A percentile compares a stretch with the other conserved stretches of the same genome.
Conservation (phyloP, 768 basidiomycete species). For the Calocybe cyanea region DNA sequence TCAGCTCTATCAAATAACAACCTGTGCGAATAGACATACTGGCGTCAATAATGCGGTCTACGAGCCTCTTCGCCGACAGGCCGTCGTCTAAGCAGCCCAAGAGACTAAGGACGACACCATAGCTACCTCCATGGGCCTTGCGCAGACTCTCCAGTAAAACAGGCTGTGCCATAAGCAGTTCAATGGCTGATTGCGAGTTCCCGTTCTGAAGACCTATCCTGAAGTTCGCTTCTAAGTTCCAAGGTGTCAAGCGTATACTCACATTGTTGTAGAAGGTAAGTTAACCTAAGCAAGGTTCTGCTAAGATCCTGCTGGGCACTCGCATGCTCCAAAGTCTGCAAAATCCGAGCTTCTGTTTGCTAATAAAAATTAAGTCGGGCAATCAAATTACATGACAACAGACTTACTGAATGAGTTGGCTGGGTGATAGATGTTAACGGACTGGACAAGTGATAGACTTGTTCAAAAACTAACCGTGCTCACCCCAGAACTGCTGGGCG, state of each 20-base stretch:
- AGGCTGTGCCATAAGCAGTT: constrained; percentile 78
- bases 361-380: constrained; percentile 14
- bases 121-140: constrained; percentile 90
- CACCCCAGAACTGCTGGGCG: constrained; percentile 33
- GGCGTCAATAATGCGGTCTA: constrained; percentile 86
- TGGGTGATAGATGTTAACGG: background rate
- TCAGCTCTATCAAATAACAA: background rate
- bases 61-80: constrained; percentile 77
- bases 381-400: background rate
- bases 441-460: background rate
- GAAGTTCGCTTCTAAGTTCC: too few relatives aligned
- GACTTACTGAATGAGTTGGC: constrained; percentile 21
- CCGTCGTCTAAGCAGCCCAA: constrained; percentile 93
- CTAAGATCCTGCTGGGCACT: constrained; percentile 78
- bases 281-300: constrained; percentile 70
- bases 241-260: constrained; percentile 19
- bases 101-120: constrained; percentile 85
- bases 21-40: constrained; percentile 28
- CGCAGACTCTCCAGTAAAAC: constrained; percentile 80
- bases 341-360: constrained; percentile 55
- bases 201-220: constrained; percentile 56
- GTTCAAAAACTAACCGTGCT: constrained; percentile 43
- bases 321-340: constrained; percentile 68
- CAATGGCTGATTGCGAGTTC: constrained; percentile 76
- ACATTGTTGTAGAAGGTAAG: constrained; percentile 82